Percentiles rank a stretch among this genome's conserved stretches.
Conservation (phyloP, 306 rosid genomes). For the Arachis hypogaea region DNA sequence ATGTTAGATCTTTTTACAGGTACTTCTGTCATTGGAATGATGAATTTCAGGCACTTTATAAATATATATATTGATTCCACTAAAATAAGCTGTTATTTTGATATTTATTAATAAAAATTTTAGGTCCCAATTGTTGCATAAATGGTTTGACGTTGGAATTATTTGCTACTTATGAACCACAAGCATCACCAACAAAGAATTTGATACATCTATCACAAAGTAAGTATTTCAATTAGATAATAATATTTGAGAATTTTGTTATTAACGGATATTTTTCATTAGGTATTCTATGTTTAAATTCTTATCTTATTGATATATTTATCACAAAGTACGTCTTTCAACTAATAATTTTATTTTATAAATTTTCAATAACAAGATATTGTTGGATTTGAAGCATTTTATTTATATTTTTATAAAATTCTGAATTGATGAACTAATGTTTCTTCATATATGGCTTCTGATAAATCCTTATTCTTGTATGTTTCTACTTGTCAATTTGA, state of each 20-base stretch:
- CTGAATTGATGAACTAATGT: no score
- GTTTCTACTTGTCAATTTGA: no score
- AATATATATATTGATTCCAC: not conserved
- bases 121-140: conserved; percentile 83
- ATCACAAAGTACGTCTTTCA: not conserved
- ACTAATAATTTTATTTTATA: no score
- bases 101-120: not conserved
- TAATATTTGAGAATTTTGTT: no score
- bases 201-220: conserved; percentile 82
- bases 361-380: no score
- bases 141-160: conserved; percentile 53
- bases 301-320: not conserved
- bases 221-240: conserved; percentile 32
- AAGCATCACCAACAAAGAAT: conserved; percentile 79
- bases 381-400: no score
- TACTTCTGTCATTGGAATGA: no score
- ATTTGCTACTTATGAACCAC: conserved; percentile 63
- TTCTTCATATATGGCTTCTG: no score
- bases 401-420: no score
- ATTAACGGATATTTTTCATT: no score
- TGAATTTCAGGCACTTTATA: not conserved
- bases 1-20: conserved; percentile 11
- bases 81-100: not conserved
- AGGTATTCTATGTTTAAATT: no score
- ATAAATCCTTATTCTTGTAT: no score